phyloP scores from a whole-genome alignment of 192 early-diverging fungal species.

The Thamnidium elegans region DNA sequence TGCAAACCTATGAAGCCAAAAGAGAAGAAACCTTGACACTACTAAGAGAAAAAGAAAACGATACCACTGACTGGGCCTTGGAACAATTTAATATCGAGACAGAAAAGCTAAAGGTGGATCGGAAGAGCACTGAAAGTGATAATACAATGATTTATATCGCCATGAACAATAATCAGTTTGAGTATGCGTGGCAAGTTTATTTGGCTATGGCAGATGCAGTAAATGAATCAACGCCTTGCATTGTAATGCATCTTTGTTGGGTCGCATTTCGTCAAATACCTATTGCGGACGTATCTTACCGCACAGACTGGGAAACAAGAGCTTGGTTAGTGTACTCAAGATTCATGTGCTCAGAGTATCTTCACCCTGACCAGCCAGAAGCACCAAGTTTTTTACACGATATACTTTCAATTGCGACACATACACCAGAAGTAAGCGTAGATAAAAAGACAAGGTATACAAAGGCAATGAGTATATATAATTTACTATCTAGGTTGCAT shows the following conservation, averaged over 20 bases:
- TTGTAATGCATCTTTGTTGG: slow-evolving; percentile 25
- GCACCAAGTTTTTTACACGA: slow-evolving; percentile 19
- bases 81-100: slow-evolving; percentile 4
- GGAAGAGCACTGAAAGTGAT: slow-evolving; percentile 14
- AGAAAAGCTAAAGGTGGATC: neutral
- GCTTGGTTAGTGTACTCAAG: slow-evolving; percentile 20
- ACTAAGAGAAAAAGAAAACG: neutral
- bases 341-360: slow-evolving; percentile 24
- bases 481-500: slow-evolving; percentile 1
- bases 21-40: slow-evolving; percentile 1
- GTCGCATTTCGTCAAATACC: slow-evolving; percentile 16
- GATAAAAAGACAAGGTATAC: slow-evolving; percentile 7
- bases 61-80: slow-evolving; percentile 4
- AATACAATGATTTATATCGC: slow-evolving; percentile 22
- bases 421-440: slow-evolving; percentile 13
- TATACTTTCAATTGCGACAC: slow-evolving; percentile 12
- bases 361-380: slow-evolving; percentile 13
- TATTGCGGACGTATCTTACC: slow-evolving; percentile 11
- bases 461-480: slow-evolving; percentile 19
- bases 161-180: slow-evolving; percentile 18
- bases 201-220: slow-evolving; percentile 14
- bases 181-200: slow-evolving; percentile 26
- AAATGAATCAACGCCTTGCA: slow-evolving; percentile 13
- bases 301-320: slow-evolving; percentile 20
- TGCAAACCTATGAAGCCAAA: slow-evolving; percentile 3